Percentiles rank a stretch among this genome's conserved stretches.
Conservation (phyloP, 345 rosid species). For the Mangifera indica region DNA sequence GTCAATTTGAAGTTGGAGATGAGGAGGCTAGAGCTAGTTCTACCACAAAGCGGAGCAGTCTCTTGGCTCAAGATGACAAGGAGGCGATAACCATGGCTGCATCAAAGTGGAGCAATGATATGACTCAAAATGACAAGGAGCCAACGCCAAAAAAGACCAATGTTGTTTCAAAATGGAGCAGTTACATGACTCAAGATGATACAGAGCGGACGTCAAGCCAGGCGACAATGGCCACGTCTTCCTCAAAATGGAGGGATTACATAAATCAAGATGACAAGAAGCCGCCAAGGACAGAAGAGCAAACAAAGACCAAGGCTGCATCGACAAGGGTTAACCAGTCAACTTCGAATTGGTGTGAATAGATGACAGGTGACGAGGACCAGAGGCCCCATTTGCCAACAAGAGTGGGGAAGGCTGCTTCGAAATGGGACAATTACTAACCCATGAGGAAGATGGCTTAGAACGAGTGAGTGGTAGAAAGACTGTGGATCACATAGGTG, state of each 20-base stretch:
- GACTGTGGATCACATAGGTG: conserved; percentile 14
- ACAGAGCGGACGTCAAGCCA: not conserved
- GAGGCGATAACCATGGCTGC: not conserved
- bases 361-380: conserved; percentile 19
- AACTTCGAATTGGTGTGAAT: conserved; percentile 24
- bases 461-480: not conserved
- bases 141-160: not conserved
- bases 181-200: not conserved
- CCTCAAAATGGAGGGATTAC: not conserved
- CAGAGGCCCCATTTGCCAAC: not conserved
- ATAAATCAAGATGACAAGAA: not conserved
- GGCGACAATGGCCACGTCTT: not conserved
- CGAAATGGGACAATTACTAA: conserved; percentile 50
- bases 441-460: conserved; percentile 22
- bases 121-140: not conserved
- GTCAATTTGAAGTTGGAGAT: too few species aligned
- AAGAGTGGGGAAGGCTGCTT: conserved; percentile 20
- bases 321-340: too few species aligned
- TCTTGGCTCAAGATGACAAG: not conserved
- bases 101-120: not conserved
- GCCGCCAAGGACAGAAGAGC: not conserved
- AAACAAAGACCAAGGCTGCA: not conserved
- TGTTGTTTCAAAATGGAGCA: not conserved
- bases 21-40: not conserved
- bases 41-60: not conserved